Conservation (phyloP, 129 eudicot genomes). For the Cynara cardunculus region DNA sequence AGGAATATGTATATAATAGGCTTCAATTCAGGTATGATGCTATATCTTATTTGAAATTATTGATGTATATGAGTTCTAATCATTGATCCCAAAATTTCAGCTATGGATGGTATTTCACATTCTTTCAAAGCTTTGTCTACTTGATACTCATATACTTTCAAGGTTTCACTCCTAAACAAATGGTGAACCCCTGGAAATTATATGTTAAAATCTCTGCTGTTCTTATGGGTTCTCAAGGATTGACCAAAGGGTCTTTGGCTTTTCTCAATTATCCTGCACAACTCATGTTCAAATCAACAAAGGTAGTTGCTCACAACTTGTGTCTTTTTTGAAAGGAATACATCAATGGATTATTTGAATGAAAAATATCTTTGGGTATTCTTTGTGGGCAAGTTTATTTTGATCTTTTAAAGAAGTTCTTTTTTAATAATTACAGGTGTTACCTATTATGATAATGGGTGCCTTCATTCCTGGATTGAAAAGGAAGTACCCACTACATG, state of each 20-base stretch:
- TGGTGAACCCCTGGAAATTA: conserved; percentile 96
- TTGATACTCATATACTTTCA: conserved; percentile 58
- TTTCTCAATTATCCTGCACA: conserved; percentile 96
- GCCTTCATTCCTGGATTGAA: conserved; percentile 83
- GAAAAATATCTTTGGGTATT: neutral
- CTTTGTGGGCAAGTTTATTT: neutral
- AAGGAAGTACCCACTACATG: conserved; percentile 72
- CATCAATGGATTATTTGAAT: neutral
- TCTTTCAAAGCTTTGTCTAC: conserved; percentile 87
- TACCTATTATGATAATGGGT: conserved; percentile 90
- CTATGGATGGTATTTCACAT: conserved; percentile 97
- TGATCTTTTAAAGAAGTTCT: neutral
- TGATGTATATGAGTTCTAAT: conserved; percentile 3
- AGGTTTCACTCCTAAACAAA: conserved; percentile 85
- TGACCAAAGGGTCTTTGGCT: conserved; percentile 92
- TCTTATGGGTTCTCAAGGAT: conserved; percentile 96
- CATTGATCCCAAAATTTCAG: conserved; percentile 36
- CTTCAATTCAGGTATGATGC: conserved; percentile 56
- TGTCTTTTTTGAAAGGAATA: neutral
- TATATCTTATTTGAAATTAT: neutral
- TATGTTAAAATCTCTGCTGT: conserved; percentile 89
- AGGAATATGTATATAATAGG: conserved; percentile 73
- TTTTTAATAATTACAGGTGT: conserved; percentile 37
- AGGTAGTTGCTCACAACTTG: conserved; percentile 39
- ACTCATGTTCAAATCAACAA: conserved; percentile 93